These are phyloP conservation scores for Acorus calamus DNA, from an alignment of 106 monocot genomes.

Conservation along the genomic window DNA sequence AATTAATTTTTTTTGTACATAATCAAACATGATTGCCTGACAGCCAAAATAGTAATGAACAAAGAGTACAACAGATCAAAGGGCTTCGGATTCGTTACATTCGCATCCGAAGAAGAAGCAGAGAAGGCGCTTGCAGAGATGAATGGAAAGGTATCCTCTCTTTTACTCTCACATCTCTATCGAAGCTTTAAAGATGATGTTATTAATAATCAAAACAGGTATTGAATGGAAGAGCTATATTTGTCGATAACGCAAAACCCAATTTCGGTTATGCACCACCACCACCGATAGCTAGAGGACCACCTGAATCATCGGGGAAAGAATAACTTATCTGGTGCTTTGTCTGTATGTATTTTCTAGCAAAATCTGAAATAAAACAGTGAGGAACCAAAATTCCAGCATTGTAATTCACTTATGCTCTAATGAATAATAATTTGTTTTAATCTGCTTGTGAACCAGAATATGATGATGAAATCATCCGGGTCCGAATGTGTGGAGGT, in stretches of 20 bases:
- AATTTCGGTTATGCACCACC: conserved; percentile 10
- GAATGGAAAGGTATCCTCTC: conserved; percentile 42
- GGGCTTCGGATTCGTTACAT: conserved; percentile 67
- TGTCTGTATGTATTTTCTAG: too few relatives aligned
- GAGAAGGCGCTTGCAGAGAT: conserved; percentile 39
- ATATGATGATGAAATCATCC: too few relatives aligned
- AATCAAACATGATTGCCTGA: neutral
- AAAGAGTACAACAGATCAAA: conserved; percentile 37
- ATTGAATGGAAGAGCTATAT: conserved; percentile 38
- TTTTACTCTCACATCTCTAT: neutral
- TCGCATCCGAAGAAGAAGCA: conserved; percentile 56
- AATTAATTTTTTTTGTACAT: neutral
- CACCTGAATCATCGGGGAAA: conserved; percentile 11
- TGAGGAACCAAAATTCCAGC: too few relatives aligned
- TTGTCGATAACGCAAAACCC: conserved; percentile 38
- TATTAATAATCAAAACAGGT: conserved; percentile 11
- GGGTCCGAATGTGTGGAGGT: too few relatives aligned
- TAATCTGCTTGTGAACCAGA: too few relatives aligned
- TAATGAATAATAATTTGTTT: too few relatives aligned
- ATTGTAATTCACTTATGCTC: too few relatives aligned
- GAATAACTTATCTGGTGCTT: neutral
- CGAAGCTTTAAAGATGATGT: neutral
- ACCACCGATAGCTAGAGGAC: conserved; percentile 33
- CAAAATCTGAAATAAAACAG: too few relatives aligned
- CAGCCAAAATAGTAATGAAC: conserved; percentile 54